Percentiles rank a stretch among this genome's conserved stretches.
Conservation (phyloP, 1,284 basidiomycete genomes). For the Fomitopsis pinicola region DNA sequence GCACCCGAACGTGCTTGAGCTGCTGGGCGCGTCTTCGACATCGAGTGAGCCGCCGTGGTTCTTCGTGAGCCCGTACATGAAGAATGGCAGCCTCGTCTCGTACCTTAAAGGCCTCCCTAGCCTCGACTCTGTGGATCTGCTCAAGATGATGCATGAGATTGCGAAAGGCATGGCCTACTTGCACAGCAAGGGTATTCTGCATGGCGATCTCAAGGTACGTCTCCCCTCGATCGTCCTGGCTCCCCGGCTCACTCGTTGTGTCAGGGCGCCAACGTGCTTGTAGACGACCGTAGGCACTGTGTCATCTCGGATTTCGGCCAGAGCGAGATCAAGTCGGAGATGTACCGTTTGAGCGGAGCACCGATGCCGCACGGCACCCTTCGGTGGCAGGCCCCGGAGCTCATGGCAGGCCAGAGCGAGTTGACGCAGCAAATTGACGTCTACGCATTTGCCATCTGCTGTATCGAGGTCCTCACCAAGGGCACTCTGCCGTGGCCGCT, state of each 20-base stretch:
- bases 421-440: constrained; percentile 62
- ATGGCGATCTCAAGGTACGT: constrained; percentile 69
- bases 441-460: constrained; percentile 71
- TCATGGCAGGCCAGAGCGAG: constrained; percentile 47
- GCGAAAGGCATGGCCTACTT: constrained; percentile 76
- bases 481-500: constrained; percentile 59
- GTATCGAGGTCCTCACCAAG: constrained; percentile 64
- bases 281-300: constrained; percentile 61
- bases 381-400: constrained; percentile 73
- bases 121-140: constrained; percentile 37
- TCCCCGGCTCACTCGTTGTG: neutral
- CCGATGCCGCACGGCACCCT: constrained; percentile 52
- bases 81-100: constrained; percentile 37
- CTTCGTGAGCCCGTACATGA: constrained; percentile 55
- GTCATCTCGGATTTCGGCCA: constrained; percentile 79
- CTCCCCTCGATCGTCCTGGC: neutral
- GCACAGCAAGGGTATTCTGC: constrained; percentile 58
- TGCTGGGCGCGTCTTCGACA: constrained; percentile 40
- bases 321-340: constrained; percentile 72
- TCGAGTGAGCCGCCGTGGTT: constrained; percentile 42
- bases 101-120: constrained; percentile 40
- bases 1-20: constrained; percentile 37
- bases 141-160: constrained; percentile 65
- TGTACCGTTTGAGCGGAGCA: constrained; percentile 51
- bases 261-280: constrained; percentile 70